Percentiles rank a stretch among this genome's conserved stretches.
Evolutionary conservation across 495 filamentous ascomycete genomes (phyloP).

Genomic region (Hyphodiscus hymeniophilus): DNA sequence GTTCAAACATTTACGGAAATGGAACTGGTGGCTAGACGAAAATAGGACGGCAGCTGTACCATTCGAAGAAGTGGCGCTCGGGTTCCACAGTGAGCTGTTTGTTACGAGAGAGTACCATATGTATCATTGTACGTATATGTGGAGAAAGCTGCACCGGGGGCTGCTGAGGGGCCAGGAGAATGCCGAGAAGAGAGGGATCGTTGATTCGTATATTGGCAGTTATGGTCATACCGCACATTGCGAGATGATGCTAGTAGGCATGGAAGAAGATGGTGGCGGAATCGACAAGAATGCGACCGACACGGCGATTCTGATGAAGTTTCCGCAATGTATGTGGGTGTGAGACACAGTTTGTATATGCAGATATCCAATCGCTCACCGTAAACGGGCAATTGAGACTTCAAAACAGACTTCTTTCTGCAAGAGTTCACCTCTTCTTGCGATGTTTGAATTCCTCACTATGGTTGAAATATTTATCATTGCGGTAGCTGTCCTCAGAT

Average conservation of each 20-base stretch:
- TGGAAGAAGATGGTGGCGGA: background rate
- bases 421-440: too few species aligned
- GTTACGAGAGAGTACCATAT: slow-evolving; percentile 5
- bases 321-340: background rate
- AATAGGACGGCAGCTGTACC: background rate
- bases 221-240: slow-evolving; percentile 4
- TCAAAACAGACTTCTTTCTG: too few species aligned
- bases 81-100: background rate
- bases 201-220: background rate
- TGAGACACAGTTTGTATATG: background rate
- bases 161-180: background rate
- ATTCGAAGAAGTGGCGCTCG: background rate
- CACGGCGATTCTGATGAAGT: background rate
- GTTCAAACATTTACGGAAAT: background rate
- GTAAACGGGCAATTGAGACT: too few species aligned
- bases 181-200: background rate
- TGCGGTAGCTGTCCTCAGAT: too few species aligned
- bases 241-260: slow-evolving; percentile 4
- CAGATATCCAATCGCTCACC: background rate
- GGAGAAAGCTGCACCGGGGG: slow-evolving; percentile 3
- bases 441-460: too few species aligned
- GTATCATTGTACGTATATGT: slow-evolving; percentile 7
- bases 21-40: slow-evolving; percentile 2
- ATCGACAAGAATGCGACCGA: background rate
- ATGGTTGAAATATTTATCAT: too few species aligned